Base-by-base conservation (phyloP, 345 rosid genomes). In the Stellera chamaejasme region DNA sequence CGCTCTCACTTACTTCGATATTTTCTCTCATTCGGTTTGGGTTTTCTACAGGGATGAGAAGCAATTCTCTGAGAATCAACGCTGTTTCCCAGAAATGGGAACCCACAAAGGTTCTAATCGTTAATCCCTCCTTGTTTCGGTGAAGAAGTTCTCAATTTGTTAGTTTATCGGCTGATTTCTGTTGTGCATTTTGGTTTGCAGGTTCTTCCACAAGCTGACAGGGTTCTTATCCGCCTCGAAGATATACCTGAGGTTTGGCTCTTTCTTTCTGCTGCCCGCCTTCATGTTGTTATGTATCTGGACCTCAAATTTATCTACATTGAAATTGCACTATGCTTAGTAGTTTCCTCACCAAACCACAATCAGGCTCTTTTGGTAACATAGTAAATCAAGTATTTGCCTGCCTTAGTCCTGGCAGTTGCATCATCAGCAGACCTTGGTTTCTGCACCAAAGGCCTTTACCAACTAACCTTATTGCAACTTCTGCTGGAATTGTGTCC, bases 161-260 rank as follows among this genome's bases (percentile, higher is more conserved):
- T 41, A 32, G 46, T 45, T 48, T 41, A 27, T 26, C 19, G 42
- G n/a, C 19, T 56, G 32, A 10, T 42, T 27, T 15, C 15, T 1
- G 10, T 60, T 3, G 41, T 16, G 4, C 12, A 45, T 50, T 39
- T 50, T 54, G 49, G 69, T 42, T 72, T 62, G 50, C 63, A 91
- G 96, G 93, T 92, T 61, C 90, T 79, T 75, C 95, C 98, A 28
- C 96, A 92, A 71, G 90, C 93, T 66, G 96, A 88, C 53, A 83
- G 98, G 54, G 95, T 88, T 59, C 88, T 92, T 32, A 74, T 85
- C 60, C 95, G 95, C 56, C 96, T 92, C 39, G 87, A 88, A 56
- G 76, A 80, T 65, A 82, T 85, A 45, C 70, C 96, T 23, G 75
- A 85, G 95, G 97, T 89, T 19, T 55, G 64, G 32, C 16, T 28